These are phyloP conservation scores for Melaleuca alternifolia DNA, from an alignment of 345 rosid genomes.

Conservation along the genomic window DNA sequence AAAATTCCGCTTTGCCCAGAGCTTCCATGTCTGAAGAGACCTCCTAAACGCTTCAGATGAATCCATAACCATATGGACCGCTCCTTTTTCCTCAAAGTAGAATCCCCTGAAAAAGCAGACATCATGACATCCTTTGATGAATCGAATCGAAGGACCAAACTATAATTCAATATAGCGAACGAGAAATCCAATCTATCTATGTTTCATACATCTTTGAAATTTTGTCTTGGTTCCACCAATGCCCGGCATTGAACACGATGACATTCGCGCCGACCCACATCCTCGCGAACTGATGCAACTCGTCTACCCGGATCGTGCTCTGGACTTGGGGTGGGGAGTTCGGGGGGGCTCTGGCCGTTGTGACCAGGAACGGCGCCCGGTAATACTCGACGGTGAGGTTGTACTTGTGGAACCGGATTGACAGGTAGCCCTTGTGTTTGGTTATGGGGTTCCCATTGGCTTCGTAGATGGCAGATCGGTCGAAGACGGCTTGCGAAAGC, in stretches of 20 bases:
- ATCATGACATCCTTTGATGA: background rate
- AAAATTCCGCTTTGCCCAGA: constrained; percentile 40
- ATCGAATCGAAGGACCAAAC: background rate
- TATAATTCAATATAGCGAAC: background rate
- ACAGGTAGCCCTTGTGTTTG: constrained; percentile 83
- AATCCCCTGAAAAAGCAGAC: constrained; percentile 31
- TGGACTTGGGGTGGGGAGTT: constrained; percentile 25
- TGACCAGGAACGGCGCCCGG: constrained; percentile 63
- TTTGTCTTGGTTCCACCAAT: constrained; percentile 81
- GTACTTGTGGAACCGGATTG: constrained; percentile 55
- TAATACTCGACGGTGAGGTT: constrained; percentile 76
- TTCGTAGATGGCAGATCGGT: constrained; percentile 58
- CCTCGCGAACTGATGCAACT: constrained; percentile 52
- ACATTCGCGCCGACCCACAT: constrained; percentile 66
- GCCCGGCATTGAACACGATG: constrained; percentile 66
- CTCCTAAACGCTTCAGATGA: constrained; percentile 54
- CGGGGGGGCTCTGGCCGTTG: constrained; percentile 42
- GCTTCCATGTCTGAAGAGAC: constrained; percentile 60
- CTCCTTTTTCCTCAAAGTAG: constrained; percentile 62
- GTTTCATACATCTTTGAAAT: constrained; percentile 15
- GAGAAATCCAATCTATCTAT: background rate
- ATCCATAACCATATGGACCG: constrained; percentile 46
- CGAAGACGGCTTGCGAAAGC: constrained; percentile 45
- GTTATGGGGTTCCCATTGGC: constrained; percentile 55
- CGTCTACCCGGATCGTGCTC: constrained; percentile 44